Evolutionary conservation across 2,329 filamentous ascomycete genomes (phyloP), one percentile per base, ranked within the genome.

Genomic region (Aspergillus quadrilineatus): DNA sequence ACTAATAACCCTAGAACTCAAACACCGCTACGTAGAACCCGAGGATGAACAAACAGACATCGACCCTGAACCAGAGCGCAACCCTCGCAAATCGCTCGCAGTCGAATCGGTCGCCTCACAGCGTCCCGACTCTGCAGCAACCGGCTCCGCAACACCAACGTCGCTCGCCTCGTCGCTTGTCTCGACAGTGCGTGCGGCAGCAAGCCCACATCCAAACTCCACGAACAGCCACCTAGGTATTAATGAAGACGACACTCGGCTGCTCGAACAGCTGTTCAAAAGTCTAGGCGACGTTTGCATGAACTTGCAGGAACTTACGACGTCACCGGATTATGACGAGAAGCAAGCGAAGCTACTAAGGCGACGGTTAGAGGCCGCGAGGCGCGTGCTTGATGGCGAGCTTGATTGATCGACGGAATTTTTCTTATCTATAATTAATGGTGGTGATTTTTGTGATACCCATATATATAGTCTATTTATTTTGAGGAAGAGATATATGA

Each of bases 341-440:
- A 81, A 56, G 80, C 80, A 64, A 74, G 83, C 59, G 83, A 89
- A 63, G 53, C 79, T 87, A 57, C 85, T 89, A 71, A 80, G 90
- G 58, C 79, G 88, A 60, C 81, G 89, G 63, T 80, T 96, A 50
- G 90, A 95, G 63, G 84, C 85, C 51, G 92, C 91, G 4, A 85
- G 86, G 58, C 81, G 84, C 51, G 82, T 90, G 3, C 77, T 96
- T 30, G 89, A 93, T 63, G 90, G 89, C 4, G 76, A 86, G 57
- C 81, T 86, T 37, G 64, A 66, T 51, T 63, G 56, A 57, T 46
- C 45, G 22, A 44, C 34, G 39, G 36, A n/a, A 22, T 4, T 46
- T 58, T 50, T 55, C 45, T 48, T 55, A 47, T 32, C 6, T 14
- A 28, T 49, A 45, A 44, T 17, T 41, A 46, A 26, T 59, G 57